phyloP scores from a whole-genome alignment of 768 basidiomycete genomes.

The Amanita pallidorosea region DNA sequence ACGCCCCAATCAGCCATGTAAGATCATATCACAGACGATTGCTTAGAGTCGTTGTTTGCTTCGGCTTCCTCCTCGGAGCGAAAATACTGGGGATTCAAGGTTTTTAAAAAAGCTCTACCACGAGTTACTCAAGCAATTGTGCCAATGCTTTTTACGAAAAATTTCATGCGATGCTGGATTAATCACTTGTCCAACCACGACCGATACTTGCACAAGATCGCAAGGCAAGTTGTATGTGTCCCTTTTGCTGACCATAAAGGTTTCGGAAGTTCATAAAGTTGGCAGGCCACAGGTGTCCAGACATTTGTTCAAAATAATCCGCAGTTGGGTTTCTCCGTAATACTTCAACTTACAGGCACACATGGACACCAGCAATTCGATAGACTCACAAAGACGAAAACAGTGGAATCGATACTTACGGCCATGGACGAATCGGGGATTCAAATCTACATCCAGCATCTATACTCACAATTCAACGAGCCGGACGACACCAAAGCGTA shows the following conservation, averaged over 20 bases:
- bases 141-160: slow-evolving; percentile 85
- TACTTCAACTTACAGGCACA: slow-evolving; percentile 75
- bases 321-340: slow-evolving; percentile 71
- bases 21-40: neutral
- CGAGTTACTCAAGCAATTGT: slow-evolving; percentile 55
- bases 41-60: slow-evolving; percentile 76
- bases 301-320: slow-evolving; percentile 66
- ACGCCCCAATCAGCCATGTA: slow-evolving; percentile 11
- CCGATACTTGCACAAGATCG: slow-evolving; percentile 83
- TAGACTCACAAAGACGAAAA: slow-evolving; percentile 85
- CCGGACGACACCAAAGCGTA: slow-evolving; percentile 31
- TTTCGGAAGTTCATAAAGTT: neutral
- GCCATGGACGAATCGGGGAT: slow-evolving; percentile 69
- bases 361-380: slow-evolving; percentile 87
- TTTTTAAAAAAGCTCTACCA: slow-evolving; percentile 72
- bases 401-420: slow-evolving; percentile 73
- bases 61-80: slow-evolving; percentile 75
- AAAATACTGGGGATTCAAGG: slow-evolving; percentile 94
- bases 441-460: slow-evolving; percentile 60
- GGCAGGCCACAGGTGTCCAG: slow-evolving; percentile 67
- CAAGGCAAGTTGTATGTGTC: slow-evolving; percentile 62
- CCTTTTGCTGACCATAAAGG: neutral
- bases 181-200: slow-evolving; percentile 87
- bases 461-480: slow-evolving; percentile 54
- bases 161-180: slow-evolving; percentile 95